Evolutionary conservation across 108 stramenopile genomes (phyloP).

Genomic region (Fragilaria crotonensis): DNA sequence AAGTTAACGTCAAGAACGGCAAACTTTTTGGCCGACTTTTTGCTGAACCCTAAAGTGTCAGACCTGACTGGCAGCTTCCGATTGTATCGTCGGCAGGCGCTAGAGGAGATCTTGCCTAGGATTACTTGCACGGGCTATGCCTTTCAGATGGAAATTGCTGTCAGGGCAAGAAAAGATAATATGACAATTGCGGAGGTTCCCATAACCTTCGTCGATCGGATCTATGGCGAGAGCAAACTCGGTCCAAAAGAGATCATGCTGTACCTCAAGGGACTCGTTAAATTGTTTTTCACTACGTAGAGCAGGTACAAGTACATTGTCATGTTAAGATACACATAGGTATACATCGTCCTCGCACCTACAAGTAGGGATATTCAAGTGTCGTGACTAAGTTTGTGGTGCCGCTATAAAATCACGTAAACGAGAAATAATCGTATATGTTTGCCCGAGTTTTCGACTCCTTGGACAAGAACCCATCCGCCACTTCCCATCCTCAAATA

Average conservation of each 20-base stretch:
- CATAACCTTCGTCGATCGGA: slow-evolving; percentile 96
- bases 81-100: slow-evolving; percentile 81
- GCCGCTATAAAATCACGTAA: too few relatives aligned
- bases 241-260: slow-evolving; percentile 92
- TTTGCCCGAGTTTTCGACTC: too few relatives aligned
- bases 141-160: slow-evolving; percentile 99
- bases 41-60: slow-evolving; percentile 85
- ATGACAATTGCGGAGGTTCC: slow-evolving; percentile 89
- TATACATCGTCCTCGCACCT: too few relatives aligned
- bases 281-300: slow-evolving; percentile 91
- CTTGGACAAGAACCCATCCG: too few relatives aligned
- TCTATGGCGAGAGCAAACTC: slow-evolving; percentile 97
- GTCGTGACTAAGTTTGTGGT: too few relatives aligned
- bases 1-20: slow-evolving; percentile 93
- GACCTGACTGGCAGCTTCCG: slow-evolving; percentile 97
- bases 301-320: too few relatives aligned
- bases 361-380: too few relatives aligned
- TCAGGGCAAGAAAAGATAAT: slow-evolving; percentile 76
- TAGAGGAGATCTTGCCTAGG: slow-evolving; percentile 82
- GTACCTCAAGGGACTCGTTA: slow-evolving; percentile 87
- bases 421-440: too few relatives aligned
- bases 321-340: too few relatives aligned
- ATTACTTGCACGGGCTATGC: slow-evolving; percentile 92
- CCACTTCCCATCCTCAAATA: too few relatives aligned
- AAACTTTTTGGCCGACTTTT: slow-evolving; percentile 90